phyloP scores from a whole-genome alignment of 164 flowering plant species.

The Brasenia schreberi region DNA sequence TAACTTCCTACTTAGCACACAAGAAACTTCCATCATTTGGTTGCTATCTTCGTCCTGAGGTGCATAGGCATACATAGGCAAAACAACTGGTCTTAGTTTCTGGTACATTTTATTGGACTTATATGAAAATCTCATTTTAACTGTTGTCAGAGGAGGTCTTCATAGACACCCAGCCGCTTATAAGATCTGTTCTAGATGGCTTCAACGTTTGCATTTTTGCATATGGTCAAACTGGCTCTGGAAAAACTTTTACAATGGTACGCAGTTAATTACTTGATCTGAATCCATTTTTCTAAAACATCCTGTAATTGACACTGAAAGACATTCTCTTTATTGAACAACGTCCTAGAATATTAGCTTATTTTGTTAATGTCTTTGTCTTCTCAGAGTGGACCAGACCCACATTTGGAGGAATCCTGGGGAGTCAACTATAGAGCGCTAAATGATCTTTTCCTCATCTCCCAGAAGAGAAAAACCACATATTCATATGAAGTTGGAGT shows the following conservation, averaged over 20 bases:
- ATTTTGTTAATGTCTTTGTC: not conserved
- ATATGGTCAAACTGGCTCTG: conserved; percentile 98
- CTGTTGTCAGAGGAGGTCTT: conserved; percentile 69
- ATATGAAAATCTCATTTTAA: conserved; percentile 5
- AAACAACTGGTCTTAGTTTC: not conserved
- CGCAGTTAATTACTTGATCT: conserved; percentile 1
- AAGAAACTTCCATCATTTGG: not conserved
- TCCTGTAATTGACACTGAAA: not conserved
- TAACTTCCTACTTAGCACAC: too few species aligned
- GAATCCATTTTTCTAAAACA: not conserved
- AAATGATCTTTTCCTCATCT: conserved; percentile 64
- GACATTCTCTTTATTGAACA: not conserved
- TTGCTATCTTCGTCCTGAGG: not conserved
- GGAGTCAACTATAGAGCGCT: conserved; percentile 86
- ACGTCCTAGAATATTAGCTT: not conserved
- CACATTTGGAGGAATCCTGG: conserved; percentile 44
- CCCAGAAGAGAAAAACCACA: conserved; percentile 45
- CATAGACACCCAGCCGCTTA: conserved; percentile 76
- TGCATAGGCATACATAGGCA: not conserved
- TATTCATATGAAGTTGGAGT: conserved; percentile 59
- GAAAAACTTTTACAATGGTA: conserved; percentile 96
- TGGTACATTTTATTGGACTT: not conserved
- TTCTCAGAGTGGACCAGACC: conserved; percentile 63
- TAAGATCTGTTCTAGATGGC: conserved; percentile 90
- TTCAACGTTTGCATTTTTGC: conserved; percentile 96